These are phyloP conservation scores for Trichophyton verrucosum DNA, from an alignment of 2,329 filamentous ascomycete genomes.

Conservation along the genomic window DNA sequence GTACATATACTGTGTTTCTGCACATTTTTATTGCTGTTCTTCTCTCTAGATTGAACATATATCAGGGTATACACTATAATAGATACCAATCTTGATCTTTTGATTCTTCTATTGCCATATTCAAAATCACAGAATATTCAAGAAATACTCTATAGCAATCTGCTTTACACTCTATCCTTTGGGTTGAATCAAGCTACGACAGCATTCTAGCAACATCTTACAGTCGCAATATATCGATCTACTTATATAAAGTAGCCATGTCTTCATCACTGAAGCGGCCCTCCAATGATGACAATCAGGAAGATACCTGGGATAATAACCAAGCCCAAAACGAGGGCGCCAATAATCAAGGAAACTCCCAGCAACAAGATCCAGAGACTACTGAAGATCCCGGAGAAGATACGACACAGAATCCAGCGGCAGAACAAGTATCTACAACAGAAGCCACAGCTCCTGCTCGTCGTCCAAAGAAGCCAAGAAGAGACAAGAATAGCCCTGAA, in stretches of 20 bases:
- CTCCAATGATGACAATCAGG: neutral
- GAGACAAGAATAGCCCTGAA: conserved; percentile 16
- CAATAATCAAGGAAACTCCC: neutral
- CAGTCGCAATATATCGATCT: neutral
- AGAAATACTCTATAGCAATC: neutral
- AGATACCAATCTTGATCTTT: neutral
- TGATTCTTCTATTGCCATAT: neutral
- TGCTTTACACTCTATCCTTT: neutral
- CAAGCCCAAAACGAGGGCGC: neutral
- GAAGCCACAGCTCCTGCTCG: neutral
- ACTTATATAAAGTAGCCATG: neutral
- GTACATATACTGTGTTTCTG: neutral
- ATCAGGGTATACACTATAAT: neutral
- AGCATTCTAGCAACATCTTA: neutral
- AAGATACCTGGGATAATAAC: neutral
- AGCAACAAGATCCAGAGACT: neutral
- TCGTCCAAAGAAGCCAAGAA: conserved; percentile 14
- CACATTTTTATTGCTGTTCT: neutral
- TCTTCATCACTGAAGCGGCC: neutral
- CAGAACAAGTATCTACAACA: neutral
- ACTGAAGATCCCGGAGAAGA: neutral
- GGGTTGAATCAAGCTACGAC: neutral
- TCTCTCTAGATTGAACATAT: neutral
- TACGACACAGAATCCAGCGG: neutral
- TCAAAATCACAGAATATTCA: neutral